These are phyloP conservation scores for Ophiognomonia clavigignenti-juglandacearum DNA, from an alignment of 2,329 filamentous ascomycete genomes.

Conservation along the genomic window DNA sequence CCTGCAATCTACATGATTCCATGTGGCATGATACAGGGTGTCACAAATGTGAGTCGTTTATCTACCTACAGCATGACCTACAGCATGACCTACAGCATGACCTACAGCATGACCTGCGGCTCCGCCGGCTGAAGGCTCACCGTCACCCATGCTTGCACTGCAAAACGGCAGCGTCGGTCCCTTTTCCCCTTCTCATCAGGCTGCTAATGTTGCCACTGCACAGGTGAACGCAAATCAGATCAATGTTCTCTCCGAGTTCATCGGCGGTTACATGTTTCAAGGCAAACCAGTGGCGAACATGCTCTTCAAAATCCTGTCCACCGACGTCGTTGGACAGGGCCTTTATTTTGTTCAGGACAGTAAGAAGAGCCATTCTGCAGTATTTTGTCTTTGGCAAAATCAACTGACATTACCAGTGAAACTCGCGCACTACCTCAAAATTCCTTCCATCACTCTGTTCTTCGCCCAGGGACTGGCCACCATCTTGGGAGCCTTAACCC, in stretches of 20 bases:
- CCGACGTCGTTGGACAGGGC: conserved; percentile 36
- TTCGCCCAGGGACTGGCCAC: conserved; percentile 42
- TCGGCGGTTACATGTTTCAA: conserved; percentile 42
- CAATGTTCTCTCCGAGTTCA: conserved; percentile 42
- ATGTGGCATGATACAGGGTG: conserved; percentile 40
- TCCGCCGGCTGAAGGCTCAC: too few species aligned
- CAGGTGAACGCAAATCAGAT: conserved; percentile 36
- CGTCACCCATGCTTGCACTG: too few species aligned
- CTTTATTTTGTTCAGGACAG: conserved; percentile 41
- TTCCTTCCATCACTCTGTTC: conserved; percentile 42
- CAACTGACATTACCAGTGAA: too few species aligned
- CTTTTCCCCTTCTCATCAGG: too few species aligned
- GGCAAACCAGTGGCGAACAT: conserved; percentile 43
- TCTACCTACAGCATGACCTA: too few species aligned
- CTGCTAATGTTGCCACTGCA: too few species aligned
- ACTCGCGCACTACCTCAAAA: conserved; percentile 46
- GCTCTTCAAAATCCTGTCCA: conserved; percentile 37
- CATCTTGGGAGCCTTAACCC: conserved; percentile 39
- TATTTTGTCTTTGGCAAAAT: background rate
- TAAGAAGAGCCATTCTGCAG: too few species aligned
- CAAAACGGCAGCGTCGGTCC: too few species aligned
- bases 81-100: too few species aligned
- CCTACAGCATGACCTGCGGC: too few species aligned
- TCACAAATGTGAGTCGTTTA: conserved; percentile 44
- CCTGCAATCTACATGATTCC: conserved; percentile 41